Conservation (phyloP, 2,329 filamentous ascomycete species). For the Epichloe amarillans region DNA sequence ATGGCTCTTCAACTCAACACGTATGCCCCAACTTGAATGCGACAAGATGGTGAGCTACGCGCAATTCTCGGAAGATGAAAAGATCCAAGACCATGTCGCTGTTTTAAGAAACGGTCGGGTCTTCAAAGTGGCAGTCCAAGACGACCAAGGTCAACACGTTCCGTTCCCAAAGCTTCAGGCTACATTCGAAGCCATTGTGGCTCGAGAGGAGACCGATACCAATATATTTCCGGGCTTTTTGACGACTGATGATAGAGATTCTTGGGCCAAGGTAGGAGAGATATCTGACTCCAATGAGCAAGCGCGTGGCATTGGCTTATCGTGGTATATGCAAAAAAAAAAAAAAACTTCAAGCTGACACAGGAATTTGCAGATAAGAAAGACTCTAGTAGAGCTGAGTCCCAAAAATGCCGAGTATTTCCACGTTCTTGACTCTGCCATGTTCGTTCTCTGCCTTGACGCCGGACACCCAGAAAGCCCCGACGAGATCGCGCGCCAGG, state of each 20-base stretch:
- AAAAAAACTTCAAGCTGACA: neutral
- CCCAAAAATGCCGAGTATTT: neutral
- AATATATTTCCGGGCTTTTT: neutral
- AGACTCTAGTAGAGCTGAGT: neutral
- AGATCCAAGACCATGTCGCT: neutral
- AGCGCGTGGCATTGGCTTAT: neutral
- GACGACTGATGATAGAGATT: neutral
- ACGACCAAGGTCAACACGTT: neutral
- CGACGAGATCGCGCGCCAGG: neutral
- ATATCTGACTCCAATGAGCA: neutral
- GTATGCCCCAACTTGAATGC: neutral
- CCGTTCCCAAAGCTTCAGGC: neutral
- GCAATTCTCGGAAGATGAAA: too few species aligned
- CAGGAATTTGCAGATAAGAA: too few species aligned
- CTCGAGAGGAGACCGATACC: neutral
- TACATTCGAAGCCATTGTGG: neutral
- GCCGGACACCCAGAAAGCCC: neutral
- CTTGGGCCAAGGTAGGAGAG: neutral
- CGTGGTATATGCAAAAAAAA: neutral
- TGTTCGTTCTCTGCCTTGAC: neutral
- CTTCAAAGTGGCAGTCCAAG: neutral
- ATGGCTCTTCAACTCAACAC: neutral
- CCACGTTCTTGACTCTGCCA: neutral
- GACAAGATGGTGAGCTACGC: neutral
- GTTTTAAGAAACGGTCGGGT: neutral